phyloP scores from a whole-genome alignment of 148 eudicot species.

The Cornus kousa region DNA sequence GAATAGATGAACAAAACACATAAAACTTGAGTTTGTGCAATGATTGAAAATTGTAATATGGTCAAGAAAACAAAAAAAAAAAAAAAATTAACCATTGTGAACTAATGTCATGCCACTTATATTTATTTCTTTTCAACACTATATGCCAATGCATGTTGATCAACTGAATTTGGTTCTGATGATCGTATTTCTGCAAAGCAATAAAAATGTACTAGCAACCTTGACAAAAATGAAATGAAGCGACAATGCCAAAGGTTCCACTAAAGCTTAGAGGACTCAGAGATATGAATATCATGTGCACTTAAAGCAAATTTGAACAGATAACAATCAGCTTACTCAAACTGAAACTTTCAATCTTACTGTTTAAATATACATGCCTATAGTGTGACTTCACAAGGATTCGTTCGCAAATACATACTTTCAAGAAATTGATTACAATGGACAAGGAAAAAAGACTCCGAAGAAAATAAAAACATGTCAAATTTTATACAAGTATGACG shows the following conservation, averaged over 20 bases:
- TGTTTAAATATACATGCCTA: slow-evolving; percentile 9
- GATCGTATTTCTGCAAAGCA: not conserved
- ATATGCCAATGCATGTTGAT: not conserved
- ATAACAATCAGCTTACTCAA: not conserved
- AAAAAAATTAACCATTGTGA: not conserved
- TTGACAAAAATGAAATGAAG: too few relatives aligned
- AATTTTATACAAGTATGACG: not conserved
- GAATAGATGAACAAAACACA: not conserved
- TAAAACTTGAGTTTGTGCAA: not conserved
- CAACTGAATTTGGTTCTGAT: not conserved
- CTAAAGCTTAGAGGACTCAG: not conserved
- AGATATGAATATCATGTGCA: not conserved
- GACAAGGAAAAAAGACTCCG: not conserved
- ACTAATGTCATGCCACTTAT: not conserved
- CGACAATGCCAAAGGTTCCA: not conserved
- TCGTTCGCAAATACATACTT: not conserved
- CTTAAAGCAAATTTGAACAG: not conserved
- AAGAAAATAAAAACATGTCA: not conserved
- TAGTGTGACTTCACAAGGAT: not conserved
- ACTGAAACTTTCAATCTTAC: not conserved
- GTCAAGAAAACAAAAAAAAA: too few relatives aligned
- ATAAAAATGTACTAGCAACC: not conserved
- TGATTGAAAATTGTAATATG: not conserved
- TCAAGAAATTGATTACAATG: not conserved
- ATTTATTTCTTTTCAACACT: not conserved